Evolutionary conservation across 2,329 filamentous ascomycete species (phyloP), one percentile per base, ranked within the genome.

Genomic region (Neofusicoccum kwambonambiense): DNA sequence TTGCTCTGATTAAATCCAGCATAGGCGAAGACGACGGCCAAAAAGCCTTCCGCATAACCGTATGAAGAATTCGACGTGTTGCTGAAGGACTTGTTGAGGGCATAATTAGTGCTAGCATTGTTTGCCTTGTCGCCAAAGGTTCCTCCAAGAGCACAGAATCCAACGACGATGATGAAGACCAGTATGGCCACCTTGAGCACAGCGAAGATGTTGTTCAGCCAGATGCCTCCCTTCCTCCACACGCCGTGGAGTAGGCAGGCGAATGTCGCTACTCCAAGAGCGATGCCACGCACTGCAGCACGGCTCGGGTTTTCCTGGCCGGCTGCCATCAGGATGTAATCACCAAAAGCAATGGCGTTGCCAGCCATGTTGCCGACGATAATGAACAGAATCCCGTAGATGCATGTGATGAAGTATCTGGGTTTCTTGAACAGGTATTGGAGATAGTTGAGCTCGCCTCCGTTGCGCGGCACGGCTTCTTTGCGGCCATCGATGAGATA

Each of bases 131-230:
- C 6, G 39, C 44, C 57, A 19, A 61, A 61, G 31, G 57, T 44
- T 39, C 67, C 22, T 3, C 45, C 67, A 17, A 52, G 51, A 17
- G 66, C 66, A 13, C 62, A 64, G 52, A 79, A 73, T 9, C 77
- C 80, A 19, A 77, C 70, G 8, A 80, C 75, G 47, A 80, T 74
- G 54, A 86, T 82, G 9, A 80, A 72, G 1, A 84, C 63, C 1
- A 86, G 76, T 1, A 85, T 78, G 51, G 75, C 68, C 3, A 84
- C 71, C 67, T 86, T 86, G 65, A 83, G 68, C 3, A 80, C 71
- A 3, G 83, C 83, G 37, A 86, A 74, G n/a, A 78, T 27, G 66
- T 86, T 86, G 70, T 83, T 84, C 27, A 86, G 69, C 22, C 76
- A 70, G 49, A 86, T 84, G 2, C 84, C 84, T 3, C 81, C 82